Conservation (phyloP, 2,329 filamentous ascomycete genomes). For the Beauveria medogensis region DNA sequence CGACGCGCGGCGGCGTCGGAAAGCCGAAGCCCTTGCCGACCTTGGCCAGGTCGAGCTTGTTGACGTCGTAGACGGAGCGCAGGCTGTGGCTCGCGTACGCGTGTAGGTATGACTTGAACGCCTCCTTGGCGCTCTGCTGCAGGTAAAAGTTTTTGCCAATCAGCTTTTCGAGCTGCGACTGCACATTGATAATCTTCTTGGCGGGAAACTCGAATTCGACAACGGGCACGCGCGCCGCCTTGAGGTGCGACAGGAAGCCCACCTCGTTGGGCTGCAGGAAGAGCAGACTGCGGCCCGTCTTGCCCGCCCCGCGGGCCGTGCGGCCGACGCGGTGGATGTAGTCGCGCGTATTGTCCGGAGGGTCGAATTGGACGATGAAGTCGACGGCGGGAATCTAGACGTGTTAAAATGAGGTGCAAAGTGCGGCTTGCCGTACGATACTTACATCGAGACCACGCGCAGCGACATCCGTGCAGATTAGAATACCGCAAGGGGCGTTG, state of each 20-base stretch:
- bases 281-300: slow-evolving; percentile 81
- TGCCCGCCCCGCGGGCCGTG: slow-evolving; percentile 76
- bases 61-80: slow-evolving; percentile 61
- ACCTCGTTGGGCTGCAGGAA: slow-evolving; percentile 90
- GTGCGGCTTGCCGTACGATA: slow-evolving; percentile 4
- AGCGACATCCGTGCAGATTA: slow-evolving; percentile 96
- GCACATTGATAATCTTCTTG: slow-evolving; percentile 85
- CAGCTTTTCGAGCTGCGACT: slow-evolving; percentile 87
- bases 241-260: slow-evolving; percentile 84
- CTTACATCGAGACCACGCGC: slow-evolving; percentile 82
- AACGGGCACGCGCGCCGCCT: slow-evolving; percentile 83
- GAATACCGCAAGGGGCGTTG: slow-evolving; percentile 66
- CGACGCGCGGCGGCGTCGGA: slow-evolving; percentile 67
- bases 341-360: slow-evolving; percentile 80
- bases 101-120: slow-evolving; percentile 85
- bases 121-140: slow-evolving; percentile 73
- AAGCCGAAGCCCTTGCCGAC: slow-evolving; percentile 82
- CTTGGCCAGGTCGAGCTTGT: slow-evolving; percentile 76
- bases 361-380: slow-evolving; percentile 95
- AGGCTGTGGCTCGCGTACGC: slow-evolving; percentile 74
- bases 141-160: slow-evolving; percentile 96
- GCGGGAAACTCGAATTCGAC: slow-evolving; percentile 93
- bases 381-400: slow-evolving; percentile 79
- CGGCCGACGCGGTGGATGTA: slow-evolving; percentile 96
- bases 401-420: not conserved